Evolutionary conservation across 192 early-diverging fungal species (phyloP), one percentile per base, ranked within the genome.

Genomic region (Entomortierella parvispora): DNA sequence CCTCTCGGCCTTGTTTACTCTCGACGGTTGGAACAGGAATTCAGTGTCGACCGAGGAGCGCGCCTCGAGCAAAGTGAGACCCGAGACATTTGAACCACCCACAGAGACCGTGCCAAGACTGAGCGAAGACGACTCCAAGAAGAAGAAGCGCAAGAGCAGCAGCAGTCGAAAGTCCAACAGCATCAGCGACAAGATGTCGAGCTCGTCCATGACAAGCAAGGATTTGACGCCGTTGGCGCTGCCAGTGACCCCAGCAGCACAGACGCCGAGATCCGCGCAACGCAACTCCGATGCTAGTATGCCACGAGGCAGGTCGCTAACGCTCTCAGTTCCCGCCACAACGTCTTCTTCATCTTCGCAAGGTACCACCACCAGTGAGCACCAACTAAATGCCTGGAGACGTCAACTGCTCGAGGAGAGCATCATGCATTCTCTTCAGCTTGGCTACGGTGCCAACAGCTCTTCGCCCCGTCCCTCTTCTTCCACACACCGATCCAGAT

Each of bases 1-100:
- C 8, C 70, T 72, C 57, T 72, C 70, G 55, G 28, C 70, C 10
- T 22, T 72, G 22, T 72, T 72, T 15, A 53, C 70, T 10, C 12
- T 72, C 15, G 70, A 72, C 10, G 52, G 55, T 34, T 37, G 62
- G 32, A 62, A 54, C 61, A 64, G 47, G 50, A 58, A 45, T 49
- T 63, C 68, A 22, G 45, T 70, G 20, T 71, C 69, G 17, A 58
- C 53, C 17, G 69, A 71, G 37, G 62, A 59, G 34, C 70, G 47
- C 26, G 42, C 57, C 14, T 45, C 42, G 2, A 7, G 47, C n/a
- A 60, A 69, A 42, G 26, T 53, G 14, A 50, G 15, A 55, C 51
- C 56, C 14, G 46, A 68, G 25, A 17, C 50, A 26, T 60, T 43
- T 34, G 29, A 56, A 18, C 44, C 29, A 20, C 45, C 23, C 44